Evolutionary conservation across 768 basidiomycete species (phyloP).

Genomic region (Pulveroboletus sp.): DNA sequence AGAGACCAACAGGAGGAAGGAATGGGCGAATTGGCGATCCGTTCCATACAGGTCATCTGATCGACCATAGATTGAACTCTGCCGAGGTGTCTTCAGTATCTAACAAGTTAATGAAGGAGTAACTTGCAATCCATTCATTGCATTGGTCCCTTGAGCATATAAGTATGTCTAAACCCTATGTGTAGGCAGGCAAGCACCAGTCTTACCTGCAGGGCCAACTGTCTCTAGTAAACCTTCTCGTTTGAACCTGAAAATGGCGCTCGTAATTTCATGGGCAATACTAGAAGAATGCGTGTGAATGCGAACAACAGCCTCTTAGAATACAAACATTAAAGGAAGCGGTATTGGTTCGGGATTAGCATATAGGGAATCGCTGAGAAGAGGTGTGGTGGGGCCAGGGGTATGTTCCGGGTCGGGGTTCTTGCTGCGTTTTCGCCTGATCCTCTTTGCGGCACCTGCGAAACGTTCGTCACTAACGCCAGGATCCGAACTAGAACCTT

Average conservation of each 20-base stretch:
- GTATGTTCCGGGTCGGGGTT: slow-evolving; percentile 23
- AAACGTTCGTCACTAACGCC: slow-evolving; percentile 18
- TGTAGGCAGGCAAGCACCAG: neutral
- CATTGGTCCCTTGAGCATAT: slow-evolving; percentile 58
- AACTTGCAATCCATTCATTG: slow-evolving; percentile 62
- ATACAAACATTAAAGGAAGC: slow-evolving; percentile 68
- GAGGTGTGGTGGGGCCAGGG: slow-evolving; percentile 50
- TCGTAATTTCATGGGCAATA: slow-evolving; percentile 76
- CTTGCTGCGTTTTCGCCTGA: slow-evolving; percentile 69
- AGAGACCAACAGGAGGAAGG: slow-evolving; percentile 60
- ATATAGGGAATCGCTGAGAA: slow-evolving; percentile 51
- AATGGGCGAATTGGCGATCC: slow-evolving; percentile 85
- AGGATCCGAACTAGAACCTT: slow-evolving; percentile 28
- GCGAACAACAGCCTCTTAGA: neutral
- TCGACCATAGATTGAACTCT: slow-evolving; percentile 82
- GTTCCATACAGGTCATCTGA: slow-evolving; percentile 81
- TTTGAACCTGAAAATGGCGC: slow-evolving; percentile 66
- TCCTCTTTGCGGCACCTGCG: slow-evolving; percentile 59
- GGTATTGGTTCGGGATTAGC: slow-evolving; percentile 64
- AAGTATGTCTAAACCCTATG: slow-evolving; percentile 1
- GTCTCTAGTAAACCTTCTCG: slow-evolving; percentile 81
- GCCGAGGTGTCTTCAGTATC: slow-evolving; percentile 7
- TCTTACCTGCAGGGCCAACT: slow-evolving; percentile 79
- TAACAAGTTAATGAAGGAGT: neutral
- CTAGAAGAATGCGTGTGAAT: slow-evolving; percentile 31